phyloP scores from a whole-genome alignment of 2,329 filamentous ascomycete genomes.

The Bipolaris sorokiniana region DNA sequence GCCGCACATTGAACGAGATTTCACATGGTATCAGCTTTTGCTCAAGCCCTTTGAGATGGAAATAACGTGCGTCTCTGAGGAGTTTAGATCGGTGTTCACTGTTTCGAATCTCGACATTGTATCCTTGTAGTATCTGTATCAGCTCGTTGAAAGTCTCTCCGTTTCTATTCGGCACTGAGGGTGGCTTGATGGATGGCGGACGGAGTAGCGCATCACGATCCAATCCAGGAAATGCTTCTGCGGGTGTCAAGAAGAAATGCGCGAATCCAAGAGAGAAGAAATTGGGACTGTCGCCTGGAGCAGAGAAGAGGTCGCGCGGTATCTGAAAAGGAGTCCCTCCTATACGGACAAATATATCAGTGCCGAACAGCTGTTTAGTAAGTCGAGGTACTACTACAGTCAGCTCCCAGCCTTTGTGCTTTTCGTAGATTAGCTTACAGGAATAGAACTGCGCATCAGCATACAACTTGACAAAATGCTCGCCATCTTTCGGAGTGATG shows the following conservation, averaged over 20 bases:
- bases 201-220: conserved; percentile 79
- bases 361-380: conserved; percentile 88
- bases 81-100: conserved; percentile 79
- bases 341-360: conserved; percentile 90
- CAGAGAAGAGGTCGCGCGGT: conserved; percentile 82
- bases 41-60: conserved; percentile 89
- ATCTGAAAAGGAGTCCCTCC: conserved; percentile 88
- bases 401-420: conserved; percentile 11
- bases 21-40: conserved; percentile 81
- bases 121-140: conserved; percentile 80
- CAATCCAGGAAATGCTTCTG: conserved; percentile 84
- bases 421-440: conserved; percentile 58
- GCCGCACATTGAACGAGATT: conserved; percentile 75
- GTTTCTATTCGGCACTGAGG: conserved; percentile 78
- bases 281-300: conserved; percentile 89
- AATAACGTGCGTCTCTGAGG: conserved; percentile 87
- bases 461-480: conserved; percentile 90
- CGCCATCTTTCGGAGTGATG: conserved; percentile 77
- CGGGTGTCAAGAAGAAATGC: conserved; percentile 80
- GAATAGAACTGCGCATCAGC: conserved; percentile 96
- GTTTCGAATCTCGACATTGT: conserved; percentile 76
- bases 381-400: conserved; percentile 74
- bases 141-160: conserved; percentile 86
- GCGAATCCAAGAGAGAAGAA: conserved; percentile 93
- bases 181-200: conserved; percentile 84